Base-by-base conservation (phyloP, 192 early-diverging fungal genomes). In the Blastocladiella britannica region DNA sequence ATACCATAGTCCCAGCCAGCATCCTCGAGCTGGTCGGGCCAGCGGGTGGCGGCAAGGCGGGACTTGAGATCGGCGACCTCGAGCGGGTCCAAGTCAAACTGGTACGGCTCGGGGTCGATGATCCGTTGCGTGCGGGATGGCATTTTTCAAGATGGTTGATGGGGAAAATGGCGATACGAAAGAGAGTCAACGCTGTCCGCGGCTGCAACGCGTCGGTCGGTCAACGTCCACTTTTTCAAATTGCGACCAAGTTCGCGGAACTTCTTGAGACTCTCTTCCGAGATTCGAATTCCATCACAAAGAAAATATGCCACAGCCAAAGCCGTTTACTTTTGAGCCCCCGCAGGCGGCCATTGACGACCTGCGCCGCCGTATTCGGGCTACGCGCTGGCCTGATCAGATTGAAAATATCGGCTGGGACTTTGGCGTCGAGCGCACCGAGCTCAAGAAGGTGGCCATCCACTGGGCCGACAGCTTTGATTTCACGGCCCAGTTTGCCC, bases 1-100 rank as follows among this genome's bases (percentile, higher is more conserved):
- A 52, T 69, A 8, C 67, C 67, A 43, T 69, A 69, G 20, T 29
- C 24, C 67, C 67, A 69, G 1, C 61, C 67, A 1, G 64, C 64
- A 18, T 54, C 62, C 26, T 64, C 65, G 28, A 69, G 54, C 55
- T 69, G 54, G 25, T 65, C 61, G 0, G 67, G 67, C 18, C 53
- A 69, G 15, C 58, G 31, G 8, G 65, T 53, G 25, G 51, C 31
- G 1, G 55, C 31, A 0, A 72, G 55, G 4, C 69, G 67, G 4
- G 56, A 23, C 23, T 63, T 28, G 52, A 72, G 58, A 4, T 63
- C 59, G 3, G 57, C 51, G n/a, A 72, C 15, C 4, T 60, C 27
- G 22, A 53, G 54, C 8, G 55, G 51, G 1, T 51, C 53, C 54
- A 63, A 57, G 54, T 55, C 52, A 26, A 70, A 58, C 25, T 60